These are phyloP conservation scores for Centaurea solstitialis DNA, from an alignment of 129 eudicot species.

Conservation along the genomic window DNA sequence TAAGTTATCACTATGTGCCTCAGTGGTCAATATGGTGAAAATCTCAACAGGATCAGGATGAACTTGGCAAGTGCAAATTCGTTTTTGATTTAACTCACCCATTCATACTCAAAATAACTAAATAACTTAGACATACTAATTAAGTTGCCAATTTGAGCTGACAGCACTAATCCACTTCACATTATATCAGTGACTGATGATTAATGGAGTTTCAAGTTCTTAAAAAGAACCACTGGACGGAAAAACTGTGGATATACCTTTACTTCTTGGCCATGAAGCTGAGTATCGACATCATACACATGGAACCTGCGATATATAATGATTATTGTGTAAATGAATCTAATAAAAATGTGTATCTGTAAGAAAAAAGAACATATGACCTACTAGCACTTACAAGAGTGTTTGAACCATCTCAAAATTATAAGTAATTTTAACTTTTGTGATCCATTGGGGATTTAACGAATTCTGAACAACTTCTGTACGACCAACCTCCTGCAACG, in stretches of 20 bases:
- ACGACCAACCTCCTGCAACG: slow-evolving; percentile 82
- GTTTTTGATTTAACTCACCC: too few relatives aligned
- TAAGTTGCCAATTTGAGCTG: slow-evolving; percentile 3
- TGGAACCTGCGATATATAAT: slow-evolving; percentile 59
- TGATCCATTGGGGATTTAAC: slow-evolving; percentile 81
- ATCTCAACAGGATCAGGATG: neutral
- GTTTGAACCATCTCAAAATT: slow-evolving; percentile 80
- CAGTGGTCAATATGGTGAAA: neutral
- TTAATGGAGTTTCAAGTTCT: neutral
- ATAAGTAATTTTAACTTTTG: slow-evolving; percentile 55
- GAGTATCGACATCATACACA: slow-evolving; percentile 87
- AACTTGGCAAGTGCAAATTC: too few relatives aligned
- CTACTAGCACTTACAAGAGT: slow-evolving; percentile 65
- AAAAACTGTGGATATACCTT: slow-evolving; percentile 58
- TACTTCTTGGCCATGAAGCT: slow-evolving; percentile 53
- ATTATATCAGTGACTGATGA: slow-evolving; percentile 12
- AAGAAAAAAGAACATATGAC: slow-evolving; percentile 4
- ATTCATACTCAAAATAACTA: neutral
- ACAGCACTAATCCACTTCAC: slow-evolving; percentile 2
- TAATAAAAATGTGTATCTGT: slow-evolving; percentile 2
- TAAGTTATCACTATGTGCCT: neutral
- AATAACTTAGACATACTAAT: neutral
- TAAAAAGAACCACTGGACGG: neutral
- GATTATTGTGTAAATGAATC: slow-evolving; percentile 15
- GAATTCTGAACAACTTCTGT: slow-evolving; percentile 86